phyloP scores from a whole-genome alignment of 2,329 filamentous ascomycete genomes.

The Aspergillus sp. region DNA sequence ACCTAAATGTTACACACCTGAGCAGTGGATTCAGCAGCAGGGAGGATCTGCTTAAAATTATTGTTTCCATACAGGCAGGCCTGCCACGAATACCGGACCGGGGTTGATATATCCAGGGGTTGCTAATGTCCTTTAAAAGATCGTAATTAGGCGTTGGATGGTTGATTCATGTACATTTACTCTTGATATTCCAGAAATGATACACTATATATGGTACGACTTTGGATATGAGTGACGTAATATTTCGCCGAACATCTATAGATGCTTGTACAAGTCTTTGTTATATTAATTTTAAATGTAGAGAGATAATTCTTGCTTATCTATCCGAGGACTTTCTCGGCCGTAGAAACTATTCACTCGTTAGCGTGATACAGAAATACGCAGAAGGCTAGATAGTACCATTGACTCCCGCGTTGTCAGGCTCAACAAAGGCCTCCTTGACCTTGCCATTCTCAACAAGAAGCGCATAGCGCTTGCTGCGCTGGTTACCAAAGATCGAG shows the following conservation, averaged over 20 bases:
- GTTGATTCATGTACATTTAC: conserved; percentile 16
- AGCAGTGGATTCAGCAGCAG: conserved; percentile 72
- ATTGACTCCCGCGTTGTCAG: conserved; percentile 80
- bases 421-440: conserved; percentile 76
- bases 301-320: conserved; percentile 22
- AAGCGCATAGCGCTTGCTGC: conserved; percentile 86
- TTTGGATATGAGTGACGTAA: background rate
- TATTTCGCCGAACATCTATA: background rate
- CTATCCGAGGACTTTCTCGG: conserved; percentile 51
- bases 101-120: conserved; percentile 16
- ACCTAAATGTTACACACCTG: conserved; percentile 86
- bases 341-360: conserved; percentile 44
- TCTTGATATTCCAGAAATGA: conserved; percentile 4
- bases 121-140: conserved; percentile 12
- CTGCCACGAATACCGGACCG: background rate
- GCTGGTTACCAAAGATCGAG: conserved; percentile 75
- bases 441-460: conserved; percentile 83
- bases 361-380: background rate
- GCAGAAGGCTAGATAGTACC: conserved; percentile 49
- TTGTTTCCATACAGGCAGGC: background rate
- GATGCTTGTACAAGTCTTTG: background rate
- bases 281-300: background rate
- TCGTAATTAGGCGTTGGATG: conserved; percentile 20
- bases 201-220: conserved; percentile 5
- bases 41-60: conserved; percentile 7